Evolutionary conservation across 2,329 filamentous ascomycete species (phyloP).

Genomic region (Colletotrichum sojae): DNA sequence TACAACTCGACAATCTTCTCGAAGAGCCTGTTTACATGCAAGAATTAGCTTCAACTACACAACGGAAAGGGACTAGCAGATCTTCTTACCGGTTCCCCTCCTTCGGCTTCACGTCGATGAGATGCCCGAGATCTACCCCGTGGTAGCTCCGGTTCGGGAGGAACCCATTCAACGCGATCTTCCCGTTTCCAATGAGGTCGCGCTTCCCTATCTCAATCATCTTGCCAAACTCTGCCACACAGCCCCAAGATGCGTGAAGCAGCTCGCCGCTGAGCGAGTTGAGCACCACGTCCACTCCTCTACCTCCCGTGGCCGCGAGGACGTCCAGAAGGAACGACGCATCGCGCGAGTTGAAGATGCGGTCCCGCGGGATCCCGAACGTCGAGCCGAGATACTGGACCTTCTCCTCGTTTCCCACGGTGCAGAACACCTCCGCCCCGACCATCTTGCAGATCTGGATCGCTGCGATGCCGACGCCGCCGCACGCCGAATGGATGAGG

Average conservation of each 20-base stretch:
- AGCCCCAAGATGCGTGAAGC: conserved; percentile 55
- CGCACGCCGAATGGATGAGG: conserved; percentile 48
- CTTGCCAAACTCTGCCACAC: conserved; percentile 55
- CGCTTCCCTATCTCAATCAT: conserved; percentile 60
- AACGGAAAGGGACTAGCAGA: too few species aligned
- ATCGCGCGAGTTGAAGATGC: conserved; percentile 50
- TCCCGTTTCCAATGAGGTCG: conserved; percentile 55
- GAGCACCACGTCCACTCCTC: conserved; percentile 50
- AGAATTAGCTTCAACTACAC: too few species aligned
- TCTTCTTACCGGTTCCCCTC: conserved; percentile 17
- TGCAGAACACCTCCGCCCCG: conserved; percentile 53
- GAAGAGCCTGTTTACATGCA: background rate
- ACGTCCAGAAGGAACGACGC: conserved; percentile 47
- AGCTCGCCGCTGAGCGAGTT: conserved; percentile 55
- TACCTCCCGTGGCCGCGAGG: conserved; percentile 42
- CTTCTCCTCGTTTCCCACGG: conserved; percentile 51
- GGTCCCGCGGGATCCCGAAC: conserved; percentile 47
- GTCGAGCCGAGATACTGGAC: conserved; percentile 44
- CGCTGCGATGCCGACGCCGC: conserved; percentile 48
- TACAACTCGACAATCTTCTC: conserved; percentile 20
- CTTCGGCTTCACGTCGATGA: conserved; percentile 25
- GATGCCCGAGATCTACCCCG: conserved; percentile 36
- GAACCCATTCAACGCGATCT: conserved; percentile 55
- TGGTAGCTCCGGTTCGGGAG: conserved; percentile 47
- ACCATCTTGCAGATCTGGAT: conserved; percentile 46